phyloP scores from a whole-genome alignment of 129 eudicot genomes.

The Calendula officinalis region DNA sequence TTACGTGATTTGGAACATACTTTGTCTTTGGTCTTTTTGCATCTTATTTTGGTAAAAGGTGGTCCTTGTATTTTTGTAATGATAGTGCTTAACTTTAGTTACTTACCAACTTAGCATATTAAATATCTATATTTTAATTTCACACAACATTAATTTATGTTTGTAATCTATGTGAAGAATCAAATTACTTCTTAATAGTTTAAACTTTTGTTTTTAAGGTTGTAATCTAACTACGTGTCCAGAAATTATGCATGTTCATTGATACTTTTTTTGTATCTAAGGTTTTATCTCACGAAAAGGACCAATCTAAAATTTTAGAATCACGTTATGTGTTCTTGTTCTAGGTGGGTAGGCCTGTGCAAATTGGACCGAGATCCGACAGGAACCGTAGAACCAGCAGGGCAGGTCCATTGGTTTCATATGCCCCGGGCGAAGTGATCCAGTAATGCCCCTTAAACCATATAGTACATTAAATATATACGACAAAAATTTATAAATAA shows the following conservation, averaged over 20 bases:
- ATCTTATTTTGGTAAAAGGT: conserved; percentile 18
- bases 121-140: not conserved
- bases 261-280: not conserved
- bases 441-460: too few relatives aligned
- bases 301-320: too few relatives aligned
- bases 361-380: too few relatives aligned
- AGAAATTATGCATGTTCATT: conserved; percentile 1
- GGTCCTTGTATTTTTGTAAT: conserved; percentile 14
- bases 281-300: too few relatives aligned
- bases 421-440: too few relatives aligned
- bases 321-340: too few relatives aligned
- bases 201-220: conserved; percentile 8
- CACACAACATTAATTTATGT: not conserved
- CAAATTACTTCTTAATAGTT: not conserved
- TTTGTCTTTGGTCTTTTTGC: conserved; percentile 9
- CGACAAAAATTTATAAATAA: too few relatives aligned
- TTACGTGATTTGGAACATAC: conserved; percentile 15
- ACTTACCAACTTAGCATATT: not conserved
- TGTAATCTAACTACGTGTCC: not conserved
- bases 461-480: too few relatives aligned
- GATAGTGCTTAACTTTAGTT: not conserved
- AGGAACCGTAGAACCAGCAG: too few relatives aligned
- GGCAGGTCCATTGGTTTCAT: too few relatives aligned
- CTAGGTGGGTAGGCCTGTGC: too few relatives aligned
- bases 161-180: conserved; percentile 17